Percentiles rank a stretch among this genome's conserved stretches.
Conservation (phyloP, 148 eudicot genomes). For the Hydrangea macrophylla region DNA sequence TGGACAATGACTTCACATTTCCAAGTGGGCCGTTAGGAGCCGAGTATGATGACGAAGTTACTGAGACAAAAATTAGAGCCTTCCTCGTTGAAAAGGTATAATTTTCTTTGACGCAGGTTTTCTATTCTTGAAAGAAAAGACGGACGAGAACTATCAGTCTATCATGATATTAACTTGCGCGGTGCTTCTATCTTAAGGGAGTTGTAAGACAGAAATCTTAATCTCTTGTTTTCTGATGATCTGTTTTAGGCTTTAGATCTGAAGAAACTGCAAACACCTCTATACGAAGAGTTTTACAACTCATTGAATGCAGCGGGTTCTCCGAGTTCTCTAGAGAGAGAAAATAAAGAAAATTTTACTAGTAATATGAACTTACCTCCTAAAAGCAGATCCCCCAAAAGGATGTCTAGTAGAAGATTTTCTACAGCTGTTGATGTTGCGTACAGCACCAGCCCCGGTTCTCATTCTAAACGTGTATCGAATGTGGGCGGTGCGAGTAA, state of each 20-base stretch:
- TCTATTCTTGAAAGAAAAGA: too few relatives aligned
- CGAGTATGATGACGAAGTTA: slow-evolving; percentile 66
- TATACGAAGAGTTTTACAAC: slow-evolving; percentile 52
- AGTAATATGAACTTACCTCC: slow-evolving; percentile 33
- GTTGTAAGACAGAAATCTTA: too few relatives aligned
- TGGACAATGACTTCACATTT: slow-evolving; percentile 34
- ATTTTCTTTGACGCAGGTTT: too few relatives aligned
- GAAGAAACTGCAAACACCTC: slow-evolving; percentile 49
- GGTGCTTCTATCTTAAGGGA: too few relatives aligned
- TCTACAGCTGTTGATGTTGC: slow-evolving; percentile 39
- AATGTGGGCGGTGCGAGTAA: slow-evolving; percentile 24
- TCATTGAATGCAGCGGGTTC: slow-evolving; percentile 37
- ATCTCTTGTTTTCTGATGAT: neutral
- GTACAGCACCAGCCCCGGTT: slow-evolving; percentile 35
- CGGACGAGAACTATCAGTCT: too few relatives aligned
- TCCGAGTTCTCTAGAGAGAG: slow-evolving; percentile 29
- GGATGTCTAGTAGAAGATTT: slow-evolving; percentile 31
- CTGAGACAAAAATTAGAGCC: slow-evolving; percentile 59
- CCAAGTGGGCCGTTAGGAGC: slow-evolving; percentile 28
- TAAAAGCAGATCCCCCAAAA: slow-evolving; percentile 46
- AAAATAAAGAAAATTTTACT: slow-evolving; percentile 26
- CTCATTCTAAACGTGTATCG: slow-evolving; percentile 26
- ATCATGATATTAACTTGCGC: too few relatives aligned
- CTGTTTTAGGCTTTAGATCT: slow-evolving; percentile 51
- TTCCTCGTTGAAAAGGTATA: slow-evolving; percentile 66